A percentile compares a stretch with the other conserved stretches of the same genome.
phyloP scores from a whole-genome alignment of 306 rosid genomes.

The Casuarina equisetifolia region DNA sequence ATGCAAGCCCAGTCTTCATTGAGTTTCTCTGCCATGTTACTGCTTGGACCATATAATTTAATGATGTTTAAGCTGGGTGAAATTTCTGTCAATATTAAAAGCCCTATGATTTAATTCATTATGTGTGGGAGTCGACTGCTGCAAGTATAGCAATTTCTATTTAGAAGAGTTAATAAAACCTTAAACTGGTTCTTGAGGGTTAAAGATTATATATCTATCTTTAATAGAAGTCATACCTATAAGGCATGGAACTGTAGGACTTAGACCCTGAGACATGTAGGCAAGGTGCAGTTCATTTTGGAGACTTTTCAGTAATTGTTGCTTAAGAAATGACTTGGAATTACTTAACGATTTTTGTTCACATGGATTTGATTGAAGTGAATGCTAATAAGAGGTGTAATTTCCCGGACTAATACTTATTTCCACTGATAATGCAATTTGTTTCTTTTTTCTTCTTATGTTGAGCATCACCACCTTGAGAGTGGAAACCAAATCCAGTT shows the following conservation, averaged over 20 bases:
- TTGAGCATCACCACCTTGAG: not conserved
- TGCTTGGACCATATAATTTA: not conserved
- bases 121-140: not conserved
- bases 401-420: not conserved
- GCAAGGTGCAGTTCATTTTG: not conserved
- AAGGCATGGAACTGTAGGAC: not conserved
- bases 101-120: not conserved
- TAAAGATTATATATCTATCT: not conserved
- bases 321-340: not conserved
- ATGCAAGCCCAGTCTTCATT: slow-evolving; percentile 1
- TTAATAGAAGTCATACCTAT: not conserved
- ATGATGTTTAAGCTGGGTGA: not conserved
- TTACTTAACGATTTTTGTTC: not conserved
- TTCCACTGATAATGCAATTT: not conserved
- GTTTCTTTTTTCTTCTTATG: no score
- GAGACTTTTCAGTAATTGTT: not conserved
- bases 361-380: not conserved
- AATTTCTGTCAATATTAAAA: not conserved
- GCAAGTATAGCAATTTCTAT: not conserved
- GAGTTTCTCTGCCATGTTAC: no score
- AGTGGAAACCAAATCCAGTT: not conserved
- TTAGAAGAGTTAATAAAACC: not conserved
- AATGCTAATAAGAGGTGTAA: not conserved
- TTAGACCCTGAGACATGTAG: not conserved
- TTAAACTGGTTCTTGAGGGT: not conserved